Conservation (phyloP, 2,329 filamentous ascomycete genomes). For the Colletotrichum navitas region DNA sequence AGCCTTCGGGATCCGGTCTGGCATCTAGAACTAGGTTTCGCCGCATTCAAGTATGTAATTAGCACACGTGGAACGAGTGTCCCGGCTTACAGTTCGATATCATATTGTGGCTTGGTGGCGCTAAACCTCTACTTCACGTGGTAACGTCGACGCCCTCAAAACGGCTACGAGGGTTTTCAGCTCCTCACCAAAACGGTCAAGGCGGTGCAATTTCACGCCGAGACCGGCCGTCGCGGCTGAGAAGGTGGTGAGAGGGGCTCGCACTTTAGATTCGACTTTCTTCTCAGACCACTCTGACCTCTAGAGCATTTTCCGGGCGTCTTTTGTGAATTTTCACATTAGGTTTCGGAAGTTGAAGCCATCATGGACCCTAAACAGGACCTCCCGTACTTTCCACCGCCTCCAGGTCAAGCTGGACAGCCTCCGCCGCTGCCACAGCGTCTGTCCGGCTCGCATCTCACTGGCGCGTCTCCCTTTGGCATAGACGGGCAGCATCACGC, state of each 20-base stretch:
- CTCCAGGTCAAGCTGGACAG: slow-evolving; percentile 18
- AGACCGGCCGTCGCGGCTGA: slow-evolving; percentile 10
- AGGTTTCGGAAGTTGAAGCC: not conserved
- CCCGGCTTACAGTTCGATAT: not conserved
- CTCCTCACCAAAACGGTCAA: not conserved
- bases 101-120: slow-evolving; percentile 8
- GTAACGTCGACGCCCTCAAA: not conserved
- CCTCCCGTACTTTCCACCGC: slow-evolving; percentile 25
- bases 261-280: not conserved
- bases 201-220: slow-evolving; percentile 4
- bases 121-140: not conserved
- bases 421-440: slow-evolving; percentile 21
- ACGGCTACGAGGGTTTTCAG: slow-evolving; percentile 2
- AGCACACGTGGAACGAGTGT: not conserved
- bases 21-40: not conserved
- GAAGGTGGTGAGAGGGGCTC: not conserved
- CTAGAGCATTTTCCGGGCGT: not conserved
- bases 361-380: not conserved
- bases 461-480: not conserved
- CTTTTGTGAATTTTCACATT: not conserved
- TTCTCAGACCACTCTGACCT: not conserved
- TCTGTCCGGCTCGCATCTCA: not conserved
- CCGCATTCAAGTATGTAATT: not conserved
- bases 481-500: not conserved
- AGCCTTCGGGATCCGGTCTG: not conserved